phyloP scores from a whole-genome alignment of 2,329 filamentous ascomycete species.

The Hirsutella thompsonii region DNA sequence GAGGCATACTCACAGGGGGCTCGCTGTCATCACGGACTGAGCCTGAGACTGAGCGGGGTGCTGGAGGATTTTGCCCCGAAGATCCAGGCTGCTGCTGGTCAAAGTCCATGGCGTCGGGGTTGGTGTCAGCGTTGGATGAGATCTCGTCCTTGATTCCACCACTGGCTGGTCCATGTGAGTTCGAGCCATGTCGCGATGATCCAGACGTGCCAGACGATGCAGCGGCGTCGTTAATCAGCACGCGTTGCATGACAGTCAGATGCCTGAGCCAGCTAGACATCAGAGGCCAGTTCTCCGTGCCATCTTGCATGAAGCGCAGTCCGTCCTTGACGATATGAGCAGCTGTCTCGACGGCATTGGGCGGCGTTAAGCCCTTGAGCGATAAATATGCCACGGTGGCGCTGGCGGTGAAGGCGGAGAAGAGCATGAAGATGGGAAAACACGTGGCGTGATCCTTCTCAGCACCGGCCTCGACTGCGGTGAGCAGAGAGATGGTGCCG shows the following conservation, averaged over 20 bases:
- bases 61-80: conserved; percentile 16
- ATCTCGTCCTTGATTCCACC: conserved; percentile 38
- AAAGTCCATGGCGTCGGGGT: conserved; percentile 44
- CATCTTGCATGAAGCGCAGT: conserved; percentile 44
- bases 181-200: conserved; percentile 20
- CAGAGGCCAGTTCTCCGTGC: conserved; percentile 45
- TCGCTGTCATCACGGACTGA: conserved; percentile 38
- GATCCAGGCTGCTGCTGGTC: conserved; percentile 26
- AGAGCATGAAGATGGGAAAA: conserved; percentile 52
- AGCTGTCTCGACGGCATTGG: conserved; percentile 43
- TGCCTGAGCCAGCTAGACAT: conserved; percentile 48
- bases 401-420: conserved; percentile 47
- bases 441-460: conserved; percentile 47
- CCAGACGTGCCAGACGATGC: conserved; percentile 14
- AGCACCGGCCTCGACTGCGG: conserved; percentile 39
- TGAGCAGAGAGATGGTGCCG: conserved; percentile 41
- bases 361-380: conserved; percentile 45
- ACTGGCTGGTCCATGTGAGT: conserved; percentile 14
- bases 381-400: conserved; percentile 49
- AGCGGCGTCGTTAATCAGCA: conserved; percentile 39
- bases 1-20: conserved; percentile 32
- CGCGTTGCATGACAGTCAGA: conserved; percentile 47
- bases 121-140: conserved; percentile 40
- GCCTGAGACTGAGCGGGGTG: conserved; percentile 22
- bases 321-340: conserved; percentile 44